These are phyloP conservation scores for Ganoderma sinense DNA, from an alignment of 1,284 basidiomycete genomes.

Conservation along the genomic window DNA sequence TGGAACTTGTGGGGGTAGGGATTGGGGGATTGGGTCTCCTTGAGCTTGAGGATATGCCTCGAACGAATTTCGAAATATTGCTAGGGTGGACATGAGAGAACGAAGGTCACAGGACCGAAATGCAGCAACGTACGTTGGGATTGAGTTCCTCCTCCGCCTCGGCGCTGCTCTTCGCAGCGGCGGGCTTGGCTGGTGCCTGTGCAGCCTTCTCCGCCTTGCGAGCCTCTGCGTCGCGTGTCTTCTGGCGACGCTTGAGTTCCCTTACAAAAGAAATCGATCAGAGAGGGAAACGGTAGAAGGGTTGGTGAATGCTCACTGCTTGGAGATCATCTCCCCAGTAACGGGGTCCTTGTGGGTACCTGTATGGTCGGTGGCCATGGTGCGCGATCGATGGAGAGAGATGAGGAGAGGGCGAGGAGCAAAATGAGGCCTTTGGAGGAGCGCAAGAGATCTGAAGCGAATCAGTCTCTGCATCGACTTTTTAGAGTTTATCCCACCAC, in stretches of 20 bases:
- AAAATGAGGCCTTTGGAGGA: constrained; percentile 12
- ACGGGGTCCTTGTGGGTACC: constrained; percentile 83
- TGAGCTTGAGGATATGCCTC: constrained; percentile 87
- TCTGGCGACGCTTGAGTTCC: constrained; percentile 91
- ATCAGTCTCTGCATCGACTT: constrained; percentile 42
- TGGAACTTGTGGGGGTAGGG: constrained; percentile 99
- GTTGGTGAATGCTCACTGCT: constrained; percentile 67
- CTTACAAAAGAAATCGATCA: constrained; percentile 55
- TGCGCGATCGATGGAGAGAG: constrained; percentile 32
- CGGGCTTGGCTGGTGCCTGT: constrained; percentile 46
- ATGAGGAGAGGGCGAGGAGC: constrained; percentile 14
- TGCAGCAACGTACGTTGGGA: constrained; percentile 70
- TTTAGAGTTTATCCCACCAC: constrained; percentile 29
- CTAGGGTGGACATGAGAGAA: constrained; percentile 48
- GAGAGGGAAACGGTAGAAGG: constrained; percentile 11
- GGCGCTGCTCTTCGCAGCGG: constrained; percentile 49
- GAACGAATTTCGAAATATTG: constrained; percentile 97
- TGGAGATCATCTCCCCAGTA: constrained; percentile 95
- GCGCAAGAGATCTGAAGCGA: constrained; percentile 34
- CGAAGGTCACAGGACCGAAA: not conserved
- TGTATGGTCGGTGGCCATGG: constrained; percentile 61
- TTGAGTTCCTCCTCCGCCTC: constrained; percentile 80
- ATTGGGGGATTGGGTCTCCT: constrained; percentile 87
- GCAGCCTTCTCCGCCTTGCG: constrained; percentile 84
- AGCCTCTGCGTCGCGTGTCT: constrained; percentile 87